Base-by-base conservation (phyloP, 164 flowering plant species). In the Euptelea pleiosperma region DNA sequence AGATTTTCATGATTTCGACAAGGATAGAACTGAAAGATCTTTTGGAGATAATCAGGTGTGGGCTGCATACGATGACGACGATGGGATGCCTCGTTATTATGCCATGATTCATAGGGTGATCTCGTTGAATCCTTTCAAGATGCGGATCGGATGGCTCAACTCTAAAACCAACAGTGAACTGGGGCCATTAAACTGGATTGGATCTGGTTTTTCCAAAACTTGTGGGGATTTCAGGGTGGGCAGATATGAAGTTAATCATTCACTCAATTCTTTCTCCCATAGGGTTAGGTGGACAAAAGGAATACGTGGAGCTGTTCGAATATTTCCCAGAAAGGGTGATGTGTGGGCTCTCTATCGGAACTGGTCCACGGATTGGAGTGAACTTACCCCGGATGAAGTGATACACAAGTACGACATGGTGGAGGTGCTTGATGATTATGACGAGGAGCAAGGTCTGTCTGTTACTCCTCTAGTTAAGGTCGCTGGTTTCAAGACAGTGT, bases 1-100 rank as follows among this genome's bases (percentile, higher is more conserved):
- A 26, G 75, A 77, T 52, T 77, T 77, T 58, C 72, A 74, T 57
- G 78, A 77, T 62, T 72, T 77, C 64, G 81, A 74, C 55, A 67
- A 67, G 70, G 87, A 80, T 62, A 70, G 89, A 31, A 65, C 78
- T 4, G 87, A 78, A 68, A 74, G 51, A 12, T 73, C 80, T 29
- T 83, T 86, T 69, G 84, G 64, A 16, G 77, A 69, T 15, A 78
- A 72, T 65, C 85, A 86, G 68, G 84, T 86, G 5, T 86, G 93
- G 93, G 83, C 89, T 63, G 87, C 82, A 9, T 87, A 87, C 60
- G 94, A 87, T 61, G 75, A 62, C 51, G 80, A 79, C 52, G 90
- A 87, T 66, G 90, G 88, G 52, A 87, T 87, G 94, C 94, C 94
- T 55, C 78, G 94, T 8, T 79, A 70, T 60, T 87, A 87, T 79